Evolutionary conservation across 2,329 filamentous ascomycete species (phyloP).

Genomic region (Cladosporium colombiae): DNA sequence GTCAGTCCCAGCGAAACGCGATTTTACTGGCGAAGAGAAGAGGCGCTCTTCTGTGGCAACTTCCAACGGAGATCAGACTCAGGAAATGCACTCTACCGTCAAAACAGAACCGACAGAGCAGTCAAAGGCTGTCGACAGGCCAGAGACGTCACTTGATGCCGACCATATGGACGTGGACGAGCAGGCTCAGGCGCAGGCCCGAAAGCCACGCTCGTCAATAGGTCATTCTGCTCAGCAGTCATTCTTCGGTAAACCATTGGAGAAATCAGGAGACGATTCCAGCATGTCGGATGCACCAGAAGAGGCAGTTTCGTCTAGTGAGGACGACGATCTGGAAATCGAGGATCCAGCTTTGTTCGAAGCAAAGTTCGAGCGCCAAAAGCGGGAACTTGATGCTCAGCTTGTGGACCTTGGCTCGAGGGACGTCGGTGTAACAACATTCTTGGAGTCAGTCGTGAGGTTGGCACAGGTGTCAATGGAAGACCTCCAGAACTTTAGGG

Average conservation of each 20-base stretch:
- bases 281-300: conserved; percentile 27
- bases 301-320: conserved; percentile 40
- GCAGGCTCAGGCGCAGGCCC: conserved; percentile 21
- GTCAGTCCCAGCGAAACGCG: conserved; percentile 47
- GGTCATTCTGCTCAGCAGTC: conserved; percentile 35
- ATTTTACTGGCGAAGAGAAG: conserved; percentile 46
- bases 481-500: conserved; percentile 32
- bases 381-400: conserved; percentile 46
- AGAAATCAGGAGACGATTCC: conserved; percentile 25
- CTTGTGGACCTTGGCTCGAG: conserved; percentile 45
- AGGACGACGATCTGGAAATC: conserved; percentile 50
- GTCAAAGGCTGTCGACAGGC: not conserved
- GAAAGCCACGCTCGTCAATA: conserved; percentile 23
- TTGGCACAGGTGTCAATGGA: conserved; percentile 41
- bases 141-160: not conserved
- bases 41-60: conserved; percentile 22
- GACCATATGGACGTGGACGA: conserved; percentile 33
- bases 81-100: conserved; percentile 14
- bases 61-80: conserved; percentile 10
- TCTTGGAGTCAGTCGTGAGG: conserved; percentile 46
- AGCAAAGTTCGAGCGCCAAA: conserved; percentile 49
- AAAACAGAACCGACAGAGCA: conserved; percentile 20
- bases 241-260: conserved; percentile 35
- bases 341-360: conserved; percentile 50
- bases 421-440: conserved; percentile 46